A percentile compares a stretch with the other conserved stretches of the same genome.
Conservation (phyloP, 1,139 yeast species). For the Meyerozyma guilliermondii region DNA sequence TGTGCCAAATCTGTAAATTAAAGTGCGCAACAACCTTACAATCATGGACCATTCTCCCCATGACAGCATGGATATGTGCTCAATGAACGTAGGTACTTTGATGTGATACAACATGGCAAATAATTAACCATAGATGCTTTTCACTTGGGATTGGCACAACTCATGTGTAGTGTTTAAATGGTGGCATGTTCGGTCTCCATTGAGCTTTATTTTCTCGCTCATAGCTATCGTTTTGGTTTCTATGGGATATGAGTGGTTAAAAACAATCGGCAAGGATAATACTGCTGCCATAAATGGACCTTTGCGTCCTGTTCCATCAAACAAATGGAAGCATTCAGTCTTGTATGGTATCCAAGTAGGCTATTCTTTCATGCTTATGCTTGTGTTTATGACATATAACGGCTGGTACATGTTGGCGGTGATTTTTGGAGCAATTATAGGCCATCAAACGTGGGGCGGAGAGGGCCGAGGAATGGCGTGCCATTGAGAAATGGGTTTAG, state of each 20-base stretch:
- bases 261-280: slow-evolving; percentile 14
- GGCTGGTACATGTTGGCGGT: slow-evolving; percentile 80
- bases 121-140: slow-evolving; percentile 48
- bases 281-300: slow-evolving; percentile 30
- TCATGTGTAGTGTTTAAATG: slow-evolving; percentile 68
- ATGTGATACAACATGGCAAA: not conserved
- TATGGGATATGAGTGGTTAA: slow-evolving; percentile 58
- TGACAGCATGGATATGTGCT: slow-evolving; percentile 40
- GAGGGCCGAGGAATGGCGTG: slow-evolving; percentile 39
- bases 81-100: slow-evolving; percentile 44
- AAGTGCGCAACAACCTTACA: not conserved
- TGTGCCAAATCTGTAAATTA: not conserved
- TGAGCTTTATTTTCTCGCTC: slow-evolving; percentile 50
- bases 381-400: slow-evolving; percentile 78
- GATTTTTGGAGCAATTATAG: slow-evolving; percentile 62
- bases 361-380: slow-evolving; percentile 72
- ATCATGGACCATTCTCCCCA: slow-evolving; percentile 3
- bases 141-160: slow-evolving; percentile 75
- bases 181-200: slow-evolving; percentile 68
- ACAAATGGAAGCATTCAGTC: slow-evolving; percentile 28
- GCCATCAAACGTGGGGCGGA: slow-evolving; percentile 57
- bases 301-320: slow-evolving; percentile 9
- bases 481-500: slow-evolving; percentile 34
- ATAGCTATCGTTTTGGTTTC: slow-evolving; percentile 45
- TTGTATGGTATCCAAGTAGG: slow-evolving; percentile 72